Evolutionary conservation across 345 rosid species (phyloP), one percentile per base, ranked within the genome.

Genomic region (Brassica incana): DNA sequence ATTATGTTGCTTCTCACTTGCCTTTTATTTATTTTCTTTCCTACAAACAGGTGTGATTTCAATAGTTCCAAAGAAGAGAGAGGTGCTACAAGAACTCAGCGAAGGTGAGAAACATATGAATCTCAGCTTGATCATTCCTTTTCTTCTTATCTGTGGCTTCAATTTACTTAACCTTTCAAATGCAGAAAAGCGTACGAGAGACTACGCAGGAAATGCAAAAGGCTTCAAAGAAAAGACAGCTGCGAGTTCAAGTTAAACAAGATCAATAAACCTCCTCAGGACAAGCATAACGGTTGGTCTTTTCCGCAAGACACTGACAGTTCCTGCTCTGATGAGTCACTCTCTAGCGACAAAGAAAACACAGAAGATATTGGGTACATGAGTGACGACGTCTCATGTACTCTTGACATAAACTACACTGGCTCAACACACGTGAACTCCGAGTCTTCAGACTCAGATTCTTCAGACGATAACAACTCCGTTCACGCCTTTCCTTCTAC

Each of bases 131-230:
- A 35, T 27, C 0, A 12, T 1, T 33, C 35, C 61, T 8, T 33
- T 74, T 15, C 33, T 77, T n/a, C n/a, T 65, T 16, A 45, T 5
- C 16, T 8, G 54, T 5, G 29, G n/a, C 56, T 20, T 77, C 20
- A 71, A 33, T 12, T 77, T 62, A 15, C 66, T 23, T 65, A 33
- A 78, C 67, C 60, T 20, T 81, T 16, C 61, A 43, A 65, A 20
- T 85, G 84, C 88, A 95, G 99, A 82, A 91, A 89, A 85, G 86
- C 84, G 56, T 95, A 92, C 82, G 92, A 95, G 85, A 89, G 90
- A 84, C 86, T 95, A 6, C 93, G 99, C n/a, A 86, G 87, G 81
- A 83, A 83, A 72, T 91, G 98, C 77, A 80, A 83, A 62, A 85
- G 60, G 74, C 87, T 91, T 38, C 88, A 83, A 68, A 90, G 84